Conservation (phyloP, 192 early-diverging fungal genomes). For the Gigaspora rosea region DNA sequence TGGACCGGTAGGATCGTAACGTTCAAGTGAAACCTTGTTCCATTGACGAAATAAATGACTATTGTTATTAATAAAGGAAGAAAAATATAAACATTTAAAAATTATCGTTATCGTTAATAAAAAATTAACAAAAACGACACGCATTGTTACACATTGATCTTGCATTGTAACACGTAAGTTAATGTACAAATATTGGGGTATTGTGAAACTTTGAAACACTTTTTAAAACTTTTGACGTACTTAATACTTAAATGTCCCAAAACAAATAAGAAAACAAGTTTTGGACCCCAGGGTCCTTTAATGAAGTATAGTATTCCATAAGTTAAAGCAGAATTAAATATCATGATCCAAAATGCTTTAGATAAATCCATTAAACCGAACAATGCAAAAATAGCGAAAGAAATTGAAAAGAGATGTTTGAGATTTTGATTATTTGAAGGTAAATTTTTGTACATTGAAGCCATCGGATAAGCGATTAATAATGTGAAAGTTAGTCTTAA, state of each 20-base stretch:
- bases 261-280: conserved; percentile 58
- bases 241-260: conserved; percentile 70
- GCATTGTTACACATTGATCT: not conserved
- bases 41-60: conserved; percentile 57
- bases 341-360: conserved; percentile 59
- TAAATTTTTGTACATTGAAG: conserved; percentile 56
- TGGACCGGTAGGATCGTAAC: conserved; percentile 85
- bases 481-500: conserved; percentile 56
- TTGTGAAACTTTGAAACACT: conserved; percentile 9
- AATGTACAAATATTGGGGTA: not conserved
- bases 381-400: conserved; percentile 53
- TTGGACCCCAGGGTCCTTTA: conserved; percentile 50
- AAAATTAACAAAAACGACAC: conserved; percentile 2
- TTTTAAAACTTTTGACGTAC: conserved; percentile 34
- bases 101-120: not conserved
- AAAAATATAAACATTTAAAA: conserved; percentile 1
- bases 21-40: conserved; percentile 47
- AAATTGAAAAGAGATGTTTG: conserved; percentile 63
- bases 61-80: conserved; percentile 5
- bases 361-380: conserved; percentile 57
- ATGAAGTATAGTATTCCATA: conserved; percentile 56
- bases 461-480: conserved; percentile 59
- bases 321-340: conserved; percentile 48
- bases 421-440: conserved; percentile 46
- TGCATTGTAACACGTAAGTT: not conserved